A percentile compares a stretch with the other conserved stretches of the same genome.
phyloP scores from a whole-genome alignment of 2,329 filamentous ascomycete genomes.

The Paecilomyces sp. region DNA sequence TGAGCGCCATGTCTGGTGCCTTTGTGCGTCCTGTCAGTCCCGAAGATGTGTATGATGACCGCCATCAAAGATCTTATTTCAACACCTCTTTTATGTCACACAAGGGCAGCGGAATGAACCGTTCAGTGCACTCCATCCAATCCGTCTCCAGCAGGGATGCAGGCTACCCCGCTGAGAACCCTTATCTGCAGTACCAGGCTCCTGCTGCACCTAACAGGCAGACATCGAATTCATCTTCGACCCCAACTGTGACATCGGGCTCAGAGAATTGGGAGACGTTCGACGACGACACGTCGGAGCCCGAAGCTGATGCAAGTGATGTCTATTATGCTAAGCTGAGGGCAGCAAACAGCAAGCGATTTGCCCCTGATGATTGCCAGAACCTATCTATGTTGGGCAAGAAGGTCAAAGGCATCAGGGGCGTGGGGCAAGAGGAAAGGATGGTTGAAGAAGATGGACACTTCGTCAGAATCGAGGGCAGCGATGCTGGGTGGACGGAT shows the following conservation, averaged over 20 bases:
- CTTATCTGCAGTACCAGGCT: slow-evolving; percentile 27
- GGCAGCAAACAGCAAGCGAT: slow-evolving; percentile 60
- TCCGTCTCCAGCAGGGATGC: slow-evolving; percentile 30
- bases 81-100: slow-evolving; percentile 35
- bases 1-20: slow-evolving; percentile 40
- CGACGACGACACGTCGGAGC: slow-evolving; percentile 66
- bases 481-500: slow-evolving; percentile 49
- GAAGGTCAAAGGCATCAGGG: slow-evolving; percentile 41
- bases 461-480: slow-evolving; percentile 41
- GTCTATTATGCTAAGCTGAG: slow-evolving; percentile 73
- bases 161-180: slow-evolving; percentile 26
- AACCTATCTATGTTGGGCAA: slow-evolving; percentile 28
- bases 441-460: slow-evolving; percentile 35
- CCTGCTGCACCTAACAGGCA: slow-evolving; percentile 51
- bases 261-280: slow-evolving; percentile 99
- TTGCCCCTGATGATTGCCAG: slow-evolving; percentile 34
- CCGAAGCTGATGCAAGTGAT: slow-evolving; percentile 66
- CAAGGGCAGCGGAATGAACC: slow-evolving; percentile 29
- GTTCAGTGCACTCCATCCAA: slow-evolving; percentile 35
- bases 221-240: slow-evolving; percentile 62
- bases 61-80: slow-evolving; percentile 40
- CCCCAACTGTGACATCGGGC: slow-evolving; percentile 62
- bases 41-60: slow-evolving; percentile 82
- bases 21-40: slow-evolving; percentile 57
- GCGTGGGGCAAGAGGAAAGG: slow-evolving; percentile 36